Evolutionary conservation across 257 asterid species (phyloP), one percentile per base, ranked within the genome.

Genomic region (Buddleja alternifolia): DNA sequence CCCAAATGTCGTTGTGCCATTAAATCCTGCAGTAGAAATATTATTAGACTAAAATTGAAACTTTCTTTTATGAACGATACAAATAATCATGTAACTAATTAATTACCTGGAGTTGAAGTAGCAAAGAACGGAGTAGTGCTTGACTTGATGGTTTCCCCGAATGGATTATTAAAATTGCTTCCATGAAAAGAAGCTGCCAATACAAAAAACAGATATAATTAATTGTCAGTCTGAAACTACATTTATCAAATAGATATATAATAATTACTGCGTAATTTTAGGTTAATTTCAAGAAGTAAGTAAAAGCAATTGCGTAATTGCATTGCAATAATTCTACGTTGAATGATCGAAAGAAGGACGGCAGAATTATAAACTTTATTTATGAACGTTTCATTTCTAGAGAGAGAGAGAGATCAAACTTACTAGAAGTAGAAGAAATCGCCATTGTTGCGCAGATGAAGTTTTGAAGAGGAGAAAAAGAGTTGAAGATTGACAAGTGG

Each of bases 401-500:
- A 59, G 53, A 60, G 51, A 17, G 24, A 36, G 24, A 41, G 46
- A 41, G 46, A 41, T 6, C n/a, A 16, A 55, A 59, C 68, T 59
- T 21, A 60, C 60, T 14, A 29, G 57, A 54, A 54, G 17, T 67
- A 32, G 61, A 48, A 52, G 44, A 36, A 6, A 9, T 24, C 61
- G 15, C 55, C 65, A 34, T 39, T 40, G 1, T 57, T 48, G 15
- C 0, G 44, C 34, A 21, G 10, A 25, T 46, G 16, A 14, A 36
- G 10, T 4, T 8, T 29, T 11, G 4, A 21, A 16, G 4, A 48
- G 16, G 47, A 16, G 55, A 60, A 17, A 57, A n/a, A 21, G 44
- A 14, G 20, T 21, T 0, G 63, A 45, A 40, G 16, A 1, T 29
- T 17, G 48, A 16, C 5, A 34, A 64, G 10, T 37, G 11, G 10